Evolutionary conservation across 441 rosid species (phyloP).

Genomic region (Aleurites moluccanus): DNA sequence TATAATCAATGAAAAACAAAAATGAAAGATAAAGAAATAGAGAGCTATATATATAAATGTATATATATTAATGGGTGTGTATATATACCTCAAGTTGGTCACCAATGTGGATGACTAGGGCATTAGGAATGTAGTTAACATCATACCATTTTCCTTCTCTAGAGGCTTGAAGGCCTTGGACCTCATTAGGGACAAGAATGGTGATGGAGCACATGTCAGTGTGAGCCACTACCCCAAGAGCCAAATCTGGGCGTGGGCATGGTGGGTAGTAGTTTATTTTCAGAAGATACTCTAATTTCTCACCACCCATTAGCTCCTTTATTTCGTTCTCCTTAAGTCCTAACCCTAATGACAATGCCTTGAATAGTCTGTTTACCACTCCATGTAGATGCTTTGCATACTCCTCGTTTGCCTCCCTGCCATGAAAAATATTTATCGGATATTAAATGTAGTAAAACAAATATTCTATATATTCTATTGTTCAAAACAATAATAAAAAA

Average conservation of each 20-base stretch:
- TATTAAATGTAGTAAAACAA: too few species aligned
- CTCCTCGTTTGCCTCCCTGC: constrained; percentile 76
- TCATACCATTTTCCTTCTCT: constrained; percentile 75
- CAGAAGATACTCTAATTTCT: constrained; percentile 53
- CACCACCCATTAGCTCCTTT: constrained; percentile 64
- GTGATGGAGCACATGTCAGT: constrained; percentile 72
- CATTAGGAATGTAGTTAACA: constrained; percentile 67
- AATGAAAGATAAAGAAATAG: background rate
- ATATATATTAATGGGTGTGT: too few species aligned
- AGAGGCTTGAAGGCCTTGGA: constrained; percentile 79
- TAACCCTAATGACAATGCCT: constrained; percentile 51
- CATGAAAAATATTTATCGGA: background rate
- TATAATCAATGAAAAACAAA: background rate
- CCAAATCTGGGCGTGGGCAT: constrained; percentile 81
- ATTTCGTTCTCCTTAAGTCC: constrained; percentile 50
- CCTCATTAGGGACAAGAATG: constrained; percentile 77
- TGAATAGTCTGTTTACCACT: constrained; percentile 51
- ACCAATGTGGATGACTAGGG: constrained; percentile 75
- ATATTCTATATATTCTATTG: too few species aligned
- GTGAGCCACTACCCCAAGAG: constrained; percentile 78
- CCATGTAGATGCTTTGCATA: constrained; percentile 45
- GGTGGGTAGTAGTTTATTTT: constrained; percentile 92
- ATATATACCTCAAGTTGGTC: constrained; percentile 83
- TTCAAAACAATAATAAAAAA: too few species aligned
- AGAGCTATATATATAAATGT: too few species aligned